Base-by-base conservation (phyloP, 2,329 filamentous ascomycete species). In the Penicillium sp. region DNA sequence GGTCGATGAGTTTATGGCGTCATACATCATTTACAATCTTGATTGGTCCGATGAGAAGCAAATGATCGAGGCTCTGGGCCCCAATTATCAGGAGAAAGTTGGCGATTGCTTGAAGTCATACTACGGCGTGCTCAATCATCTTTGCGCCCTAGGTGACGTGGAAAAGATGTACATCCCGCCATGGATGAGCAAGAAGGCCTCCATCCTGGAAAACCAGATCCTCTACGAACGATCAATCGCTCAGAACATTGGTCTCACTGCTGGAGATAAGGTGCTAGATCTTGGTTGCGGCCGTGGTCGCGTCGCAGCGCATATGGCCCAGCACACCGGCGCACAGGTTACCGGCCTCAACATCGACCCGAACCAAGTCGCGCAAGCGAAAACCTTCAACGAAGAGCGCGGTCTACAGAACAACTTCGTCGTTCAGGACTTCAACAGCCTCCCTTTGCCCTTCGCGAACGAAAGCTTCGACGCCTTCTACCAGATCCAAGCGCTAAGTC, bases 81-180 rank as follows among this genome's bases (percentile, higher is more conserved):
- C 77, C 3, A 69, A 81, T 58, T 84, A 83, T 65, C 78, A 79
- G 63, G 65, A 78, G 41, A 79, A 77, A 41, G 80, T 83, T 14
- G 81, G 81, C 54, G 79, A 80, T 58, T 82, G 80, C 55, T 75
- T 84, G 52, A 75, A 76, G 50, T 68, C 80, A 11, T 84, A 84
- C 66, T 84, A 84, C 58, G 80, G 80, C 29, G 79, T 83, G 14
- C 70, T 83, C 31, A 83, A 84, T 64, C 81, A 83, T 56, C 76
- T 84, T 11, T 84, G 81, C 66, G 81, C 80, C 26, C 75, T 83
- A 11, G 81, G 81, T 33, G 79, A 82, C 44, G 80, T 83, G n/a
- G 81, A 83, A 65, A 83, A 83, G 70, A 84, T 84, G 81, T 84
- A 83, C 66, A 83, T 83, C 53, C 81, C 81, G 13, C 81, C 81